These are phyloP conservation scores for Rhodotorula kratochvilovae DNA, from an alignment of 768 basidiomycete species.

Conservation along the genomic window DNA sequence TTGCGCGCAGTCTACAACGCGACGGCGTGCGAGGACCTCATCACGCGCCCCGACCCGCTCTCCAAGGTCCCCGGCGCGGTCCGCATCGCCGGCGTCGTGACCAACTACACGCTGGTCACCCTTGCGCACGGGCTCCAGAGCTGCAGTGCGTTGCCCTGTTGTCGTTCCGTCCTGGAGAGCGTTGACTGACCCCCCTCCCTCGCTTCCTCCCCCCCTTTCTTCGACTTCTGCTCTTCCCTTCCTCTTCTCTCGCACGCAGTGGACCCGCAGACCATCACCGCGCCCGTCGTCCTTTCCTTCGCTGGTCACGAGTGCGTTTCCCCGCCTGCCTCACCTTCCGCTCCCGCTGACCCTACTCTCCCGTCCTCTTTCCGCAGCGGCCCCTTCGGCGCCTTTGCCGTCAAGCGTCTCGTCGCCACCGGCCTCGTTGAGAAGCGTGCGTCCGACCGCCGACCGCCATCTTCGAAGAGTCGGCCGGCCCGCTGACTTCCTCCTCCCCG, in stretches of 20 bases:
- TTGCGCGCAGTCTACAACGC: conserved; percentile 40
- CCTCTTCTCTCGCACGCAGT: no score
- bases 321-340: not conserved
- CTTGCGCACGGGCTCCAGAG: conserved; percentile 53
- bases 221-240: no score
- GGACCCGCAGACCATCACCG: conserved; percentile 78
- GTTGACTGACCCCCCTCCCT: not conserved
- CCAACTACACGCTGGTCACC: conserved; percentile 51
- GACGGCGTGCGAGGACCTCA: conserved; percentile 74
- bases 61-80: conserved; percentile 45
- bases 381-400: conserved; percentile 70
- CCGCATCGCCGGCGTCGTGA: conserved; percentile 57
- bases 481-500: no score
- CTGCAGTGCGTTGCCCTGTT: not conserved
- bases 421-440: conserved; percentile 59
- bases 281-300: conserved; percentile 65
- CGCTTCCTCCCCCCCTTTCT: conserved; percentile 41
- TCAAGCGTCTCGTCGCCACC: conserved; percentile 69
- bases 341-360: not conserved
- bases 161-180: not conserved
- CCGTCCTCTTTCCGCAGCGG: conserved; percentile 2
- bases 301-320: conserved; percentile 68
- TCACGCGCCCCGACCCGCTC: conserved; percentile 57
- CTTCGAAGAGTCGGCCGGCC: no score
- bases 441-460: no score